Evolutionary conservation across 2,329 filamentous ascomycete species (phyloP).

Genomic region (Diaporthe sp.): DNA sequence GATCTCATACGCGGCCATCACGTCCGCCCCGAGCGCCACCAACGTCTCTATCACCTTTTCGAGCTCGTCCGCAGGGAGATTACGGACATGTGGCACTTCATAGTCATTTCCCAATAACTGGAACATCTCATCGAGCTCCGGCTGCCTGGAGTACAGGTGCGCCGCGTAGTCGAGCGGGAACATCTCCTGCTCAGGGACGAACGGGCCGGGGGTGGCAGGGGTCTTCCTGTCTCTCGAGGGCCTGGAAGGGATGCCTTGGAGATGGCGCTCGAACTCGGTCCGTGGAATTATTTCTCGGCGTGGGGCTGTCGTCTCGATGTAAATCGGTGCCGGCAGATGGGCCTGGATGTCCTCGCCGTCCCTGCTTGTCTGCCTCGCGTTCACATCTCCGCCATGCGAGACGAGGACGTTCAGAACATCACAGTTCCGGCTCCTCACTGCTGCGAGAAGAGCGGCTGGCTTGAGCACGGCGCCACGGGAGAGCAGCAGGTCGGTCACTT

Average conservation of each 20-base stretch:
- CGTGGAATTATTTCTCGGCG: too few species aligned
- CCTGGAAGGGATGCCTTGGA: too few species aligned
- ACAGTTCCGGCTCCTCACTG: not conserved
- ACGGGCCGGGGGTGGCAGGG: too few species aligned
- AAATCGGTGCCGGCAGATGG: not conserved
- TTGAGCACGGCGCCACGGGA: not conserved
- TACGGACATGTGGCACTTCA: too few species aligned
- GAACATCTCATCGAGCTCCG: too few species aligned
- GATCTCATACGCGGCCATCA: not conserved
- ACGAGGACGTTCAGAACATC: not conserved
- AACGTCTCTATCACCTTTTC: not conserved
- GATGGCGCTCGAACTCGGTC: too few species aligned
- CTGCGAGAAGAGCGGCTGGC: not conserved
- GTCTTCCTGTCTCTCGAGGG: too few species aligned
- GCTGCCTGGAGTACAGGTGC: not conserved
- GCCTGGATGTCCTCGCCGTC: too few species aligned
- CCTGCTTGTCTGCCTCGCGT: not conserved
- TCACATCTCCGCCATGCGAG: not conserved
- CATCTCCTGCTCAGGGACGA: not conserved
- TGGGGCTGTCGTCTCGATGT: not conserved
- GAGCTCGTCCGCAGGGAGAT: too few species aligned
- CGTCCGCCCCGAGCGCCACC: not conserved
- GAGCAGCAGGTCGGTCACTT: slow-evolving; percentile 1
- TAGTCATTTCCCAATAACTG: too few species aligned
- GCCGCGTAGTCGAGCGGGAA: not conserved